phyloP scores from a whole-genome alignment of 129 eudicot species.

The Chrysanthemum seticuspe region DNA sequence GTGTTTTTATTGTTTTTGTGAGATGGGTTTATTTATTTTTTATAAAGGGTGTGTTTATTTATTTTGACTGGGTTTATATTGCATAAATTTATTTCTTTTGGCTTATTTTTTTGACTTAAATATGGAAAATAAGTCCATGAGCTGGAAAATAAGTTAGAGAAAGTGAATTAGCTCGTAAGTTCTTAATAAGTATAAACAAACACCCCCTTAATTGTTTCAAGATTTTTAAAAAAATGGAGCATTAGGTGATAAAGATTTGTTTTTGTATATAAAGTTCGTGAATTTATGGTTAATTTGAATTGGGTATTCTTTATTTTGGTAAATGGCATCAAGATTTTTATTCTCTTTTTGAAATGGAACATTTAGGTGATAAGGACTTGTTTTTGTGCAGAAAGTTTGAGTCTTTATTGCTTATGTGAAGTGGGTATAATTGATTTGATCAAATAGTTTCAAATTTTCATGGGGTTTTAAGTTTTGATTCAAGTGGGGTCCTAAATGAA shows the following conservation, averaged over 20 bases:
- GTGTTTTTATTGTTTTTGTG: constrained; percentile 20
- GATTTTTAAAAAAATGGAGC: constrained; percentile 1
- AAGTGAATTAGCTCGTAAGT: too few species aligned
- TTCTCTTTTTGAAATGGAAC: constrained; percentile 17
- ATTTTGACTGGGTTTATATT: too few species aligned
- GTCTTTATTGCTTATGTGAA: constrained; percentile 23
- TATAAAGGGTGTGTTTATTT: neutral
- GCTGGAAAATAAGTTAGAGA: too few species aligned
- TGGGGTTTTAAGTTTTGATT: constrained; percentile 29
- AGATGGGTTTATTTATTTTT: constrained; percentile 29
- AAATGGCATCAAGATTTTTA: constrained; percentile 24
- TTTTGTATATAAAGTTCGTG: constrained; percentile 18
- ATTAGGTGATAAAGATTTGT: constrained; percentile 22
- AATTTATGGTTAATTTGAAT: constrained; percentile 20
- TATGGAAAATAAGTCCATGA: too few species aligned
- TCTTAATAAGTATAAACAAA: too few species aligned
- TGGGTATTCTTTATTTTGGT: constrained; percentile 32
- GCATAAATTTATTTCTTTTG: too few species aligned
- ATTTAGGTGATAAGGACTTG: constrained; percentile 18
- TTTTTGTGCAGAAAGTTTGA: constrained; percentile 18
- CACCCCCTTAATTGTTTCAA: too few species aligned
- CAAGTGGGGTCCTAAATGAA: constrained; percentile 72
- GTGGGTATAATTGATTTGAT: constrained; percentile 33
- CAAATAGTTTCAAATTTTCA: constrained; percentile 28
- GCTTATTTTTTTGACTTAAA: too few species aligned